Conservation (phyloP, 371 early-diverging fungal genomes). For the Mortierella sp. region DNA sequence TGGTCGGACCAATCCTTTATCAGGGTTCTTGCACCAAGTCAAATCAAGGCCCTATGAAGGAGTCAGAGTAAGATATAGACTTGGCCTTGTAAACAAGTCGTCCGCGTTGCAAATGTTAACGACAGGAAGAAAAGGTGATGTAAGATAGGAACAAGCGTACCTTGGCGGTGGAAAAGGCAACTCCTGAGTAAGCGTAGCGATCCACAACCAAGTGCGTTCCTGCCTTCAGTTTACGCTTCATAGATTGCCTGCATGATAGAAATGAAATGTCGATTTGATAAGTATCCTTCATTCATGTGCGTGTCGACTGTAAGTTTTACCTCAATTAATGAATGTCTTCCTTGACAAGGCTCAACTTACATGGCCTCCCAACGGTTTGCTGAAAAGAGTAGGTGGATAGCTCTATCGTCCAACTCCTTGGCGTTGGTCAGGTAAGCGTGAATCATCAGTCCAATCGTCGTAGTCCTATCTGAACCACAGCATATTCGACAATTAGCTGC, state of each 20-base stretch:
- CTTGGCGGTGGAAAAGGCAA: slow-evolving; percentile 95
- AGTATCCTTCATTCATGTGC: neutral
- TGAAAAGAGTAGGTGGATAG: slow-evolving; percentile 96
- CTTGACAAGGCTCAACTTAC: slow-evolving; percentile 45
- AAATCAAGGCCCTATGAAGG: slow-evolving; percentile 78
- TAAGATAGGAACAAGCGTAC: slow-evolving; percentile 37
- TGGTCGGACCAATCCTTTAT: slow-evolving; percentile 90
- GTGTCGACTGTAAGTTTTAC: neutral
- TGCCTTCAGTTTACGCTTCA: slow-evolving; percentile 65
- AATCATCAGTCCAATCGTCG: slow-evolving; percentile 93
- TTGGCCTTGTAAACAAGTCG: neutral
- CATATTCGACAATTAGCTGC: neutral
- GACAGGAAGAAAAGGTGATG: neutral
- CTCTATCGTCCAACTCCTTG: slow-evolving; percentile 82
- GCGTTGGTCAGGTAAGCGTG: slow-evolving; percentile 86
- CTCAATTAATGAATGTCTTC: too few species aligned
- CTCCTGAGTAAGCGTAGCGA: slow-evolving; percentile 98
- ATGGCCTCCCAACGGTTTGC: slow-evolving; percentile 88
- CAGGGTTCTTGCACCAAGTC: slow-evolving; percentile 92
- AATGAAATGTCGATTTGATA: neutral
- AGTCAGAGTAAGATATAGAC: neutral
- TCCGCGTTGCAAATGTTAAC: neutral
- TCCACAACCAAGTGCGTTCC: slow-evolving; percentile 93
- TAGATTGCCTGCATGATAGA: slow-evolving; percentile 61
- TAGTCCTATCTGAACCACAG: slow-evolving; percentile 83